Evolutionary conservation across 768 basidiomycete genomes (phyloP), one percentile per base, ranked within the genome.

Genomic region (Paxillus involutus): DNA sequence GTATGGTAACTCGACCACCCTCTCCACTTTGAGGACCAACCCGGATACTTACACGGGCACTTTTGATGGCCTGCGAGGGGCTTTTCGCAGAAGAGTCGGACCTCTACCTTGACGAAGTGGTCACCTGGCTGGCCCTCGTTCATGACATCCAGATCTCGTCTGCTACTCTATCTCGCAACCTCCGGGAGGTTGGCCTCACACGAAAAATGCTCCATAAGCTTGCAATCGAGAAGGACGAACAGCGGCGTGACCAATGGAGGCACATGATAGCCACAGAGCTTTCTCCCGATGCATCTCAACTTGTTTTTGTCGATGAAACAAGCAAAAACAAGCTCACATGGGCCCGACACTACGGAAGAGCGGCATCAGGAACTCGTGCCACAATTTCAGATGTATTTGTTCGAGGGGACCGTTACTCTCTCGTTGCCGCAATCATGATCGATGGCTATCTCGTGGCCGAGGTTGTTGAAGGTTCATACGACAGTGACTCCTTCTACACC

Each of bases 211-310:
- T 56, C 6, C 39, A 51, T 37, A 65, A 64, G 32, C 59, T 63
- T 32, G 69, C 68, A 2, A 14, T 9, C 0, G 65, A 71, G 50
- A 48, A 60, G 6, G 61, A 71, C 29, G 57, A 63, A 17, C 61
- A 44, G 32, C 13, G 44, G 4, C 30, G 56, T 11, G 10, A 14
- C 24, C 9, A 43, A 43, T 43, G 19, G 21, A 43, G 21, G 21
- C 10, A 21, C 6, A 43, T 43, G 42, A 10, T 43, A 12, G 21
- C 19, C 6, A 16, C 42, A 6, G 42, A 43, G 42, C 24, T 43
- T 16, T 12, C 21, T 24, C 21, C 21, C 1, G 42, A 43, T 36
- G 49, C 44, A 37, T 36, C 40, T 6, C 4, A 50, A 14, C 45
- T 45, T 30, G 37, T 55, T 2, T 36, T 32, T 13, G 37, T 49